phyloP scores from a whole-genome alignment of 768 basidiomycete species.

The Hirschioporus abietinus region DNA sequence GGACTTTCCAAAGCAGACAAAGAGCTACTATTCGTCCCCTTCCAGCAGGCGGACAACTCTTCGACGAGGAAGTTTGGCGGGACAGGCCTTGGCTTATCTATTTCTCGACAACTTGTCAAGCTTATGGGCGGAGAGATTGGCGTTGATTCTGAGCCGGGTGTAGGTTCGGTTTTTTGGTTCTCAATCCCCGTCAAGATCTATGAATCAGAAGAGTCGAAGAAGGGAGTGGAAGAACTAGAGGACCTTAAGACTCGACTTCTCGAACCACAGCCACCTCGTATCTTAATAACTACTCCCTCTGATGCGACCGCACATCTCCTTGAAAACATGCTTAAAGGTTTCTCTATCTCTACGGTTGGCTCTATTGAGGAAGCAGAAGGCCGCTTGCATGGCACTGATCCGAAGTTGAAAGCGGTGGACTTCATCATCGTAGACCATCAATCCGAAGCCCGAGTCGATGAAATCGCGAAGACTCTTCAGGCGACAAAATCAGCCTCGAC shows the following conservation, averaged over 20 bases:
- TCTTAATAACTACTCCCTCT: conserved; percentile 57
- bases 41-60: conserved; percentile 76
- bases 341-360: conserved; percentile 39
- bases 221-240: conserved; percentile 44
- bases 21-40: conserved; percentile 65
- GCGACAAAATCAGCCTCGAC: conserved; percentile 33
- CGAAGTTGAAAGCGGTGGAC: conserved; percentile 38
- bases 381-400: conserved; percentile 30
- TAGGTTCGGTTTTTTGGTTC: conserved; percentile 71
- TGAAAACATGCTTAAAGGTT: conserved; percentile 50
- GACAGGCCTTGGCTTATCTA: conserved; percentile 71
- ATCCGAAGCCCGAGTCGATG: conserved; percentile 51
- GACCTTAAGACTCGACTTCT: conserved; percentile 42
- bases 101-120: conserved; percentile 68
- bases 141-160: conserved; percentile 56
- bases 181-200: conserved; percentile 61
- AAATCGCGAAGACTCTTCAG: conserved; percentile 46
- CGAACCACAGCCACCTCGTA: conserved; percentile 38
- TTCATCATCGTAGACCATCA: conserved; percentile 68
- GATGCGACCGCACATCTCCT: conserved; percentile 52
- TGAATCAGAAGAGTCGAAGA: conserved; percentile 49
- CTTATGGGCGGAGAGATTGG: conserved; percentile 74
- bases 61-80: conserved; percentile 74
- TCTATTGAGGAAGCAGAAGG: conserved; percentile 42
- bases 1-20: conserved; percentile 63